Evolutionary conservation across 2,329 filamentous ascomycete species (phyloP).

Genomic region (Delphinella strobiligena): DNA sequence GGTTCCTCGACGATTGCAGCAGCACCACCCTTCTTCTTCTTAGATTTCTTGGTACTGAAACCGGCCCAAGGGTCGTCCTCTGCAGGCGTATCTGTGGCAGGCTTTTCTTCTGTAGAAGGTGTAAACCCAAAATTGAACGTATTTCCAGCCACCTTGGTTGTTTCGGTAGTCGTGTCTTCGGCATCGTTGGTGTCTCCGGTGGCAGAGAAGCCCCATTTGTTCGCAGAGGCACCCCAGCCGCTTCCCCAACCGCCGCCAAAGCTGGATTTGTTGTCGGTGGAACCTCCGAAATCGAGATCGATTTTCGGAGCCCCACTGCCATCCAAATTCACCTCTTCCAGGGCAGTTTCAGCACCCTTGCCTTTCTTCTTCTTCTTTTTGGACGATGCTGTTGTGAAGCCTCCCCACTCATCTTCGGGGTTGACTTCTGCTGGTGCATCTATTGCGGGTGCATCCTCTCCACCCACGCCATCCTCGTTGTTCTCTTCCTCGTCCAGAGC

Average conservation of each 20-base stretch:
- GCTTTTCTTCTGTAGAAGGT: conserved; percentile 10
- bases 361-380: conserved; percentile 25
- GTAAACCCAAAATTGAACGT: conserved; percentile 10
- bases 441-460: neutral
- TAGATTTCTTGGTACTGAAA: conserved; percentile 23
- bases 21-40: conserved; percentile 26
- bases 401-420: conserved; percentile 15
- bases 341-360: conserved; percentile 15
- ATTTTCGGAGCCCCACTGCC: conserved; percentile 33
- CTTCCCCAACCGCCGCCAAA: conserved; percentile 21
- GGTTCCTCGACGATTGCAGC: conserved; percentile 4
- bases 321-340: conserved; percentile 29
- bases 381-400: conserved; percentile 12
- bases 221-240: conserved; percentile 19
- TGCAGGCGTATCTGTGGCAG: conserved; percentile 15
- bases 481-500: conserved; percentile 9
- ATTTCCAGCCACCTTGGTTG: conserved; percentile 19
- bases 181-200: conserved; percentile 11
- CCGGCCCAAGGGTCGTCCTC: conserved; percentile 23
- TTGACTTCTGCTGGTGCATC: conserved; percentile 10
- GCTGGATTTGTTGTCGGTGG: conserved; percentile 17
- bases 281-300: conserved; percentile 31
- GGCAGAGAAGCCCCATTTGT: conserved; percentile 12
- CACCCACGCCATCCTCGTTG: conserved; percentile 4
- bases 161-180: conserved; percentile 16